Conservation (phyloP, 805 yeast species). For the Wickerhamiella siamensis region DNA sequence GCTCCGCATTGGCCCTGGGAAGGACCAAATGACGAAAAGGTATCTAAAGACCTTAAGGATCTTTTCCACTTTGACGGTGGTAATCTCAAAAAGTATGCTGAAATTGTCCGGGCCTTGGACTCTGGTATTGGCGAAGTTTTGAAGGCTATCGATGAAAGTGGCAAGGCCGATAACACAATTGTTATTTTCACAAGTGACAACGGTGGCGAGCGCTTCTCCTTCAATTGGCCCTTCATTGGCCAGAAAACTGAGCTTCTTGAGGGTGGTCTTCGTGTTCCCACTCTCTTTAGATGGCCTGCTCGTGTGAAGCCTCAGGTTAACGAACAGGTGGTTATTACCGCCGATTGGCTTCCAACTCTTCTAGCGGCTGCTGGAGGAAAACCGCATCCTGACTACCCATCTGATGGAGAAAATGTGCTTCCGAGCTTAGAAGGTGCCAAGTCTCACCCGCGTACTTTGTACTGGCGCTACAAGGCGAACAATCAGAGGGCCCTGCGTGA, state of each 20-base stretch:
- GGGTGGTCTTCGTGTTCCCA: slow-evolving; percentile 47
- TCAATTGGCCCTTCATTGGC: slow-evolving; percentile 37
- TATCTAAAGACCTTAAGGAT: slow-evolving; percentile 35
- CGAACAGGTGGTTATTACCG: slow-evolving; percentile 36
- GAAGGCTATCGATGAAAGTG: slow-evolving; percentile 28
- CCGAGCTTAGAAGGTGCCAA: slow-evolving; percentile 26
- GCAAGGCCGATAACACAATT: slow-evolving; percentile 40
- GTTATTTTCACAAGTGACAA: slow-evolving; percentile 49
- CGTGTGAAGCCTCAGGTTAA: slow-evolving; percentile 6
- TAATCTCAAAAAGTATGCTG: slow-evolving; percentile 40
- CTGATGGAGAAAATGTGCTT: slow-evolving; percentile 30
- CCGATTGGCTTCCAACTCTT: slow-evolving; percentile 46
- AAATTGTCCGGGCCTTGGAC: slow-evolving; percentile 46
- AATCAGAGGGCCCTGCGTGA: slow-evolving; percentile 14
- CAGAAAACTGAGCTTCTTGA: slow-evolving; percentile 45
- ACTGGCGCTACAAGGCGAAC: slow-evolving; percentile 16
- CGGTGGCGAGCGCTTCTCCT: slow-evolving; percentile 51
- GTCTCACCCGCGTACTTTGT: slow-evolving; percentile 12
- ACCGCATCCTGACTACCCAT: slow-evolving; percentile 35
- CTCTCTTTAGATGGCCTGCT: slow-evolving; percentile 33
- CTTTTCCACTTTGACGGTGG: slow-evolving; percentile 36
- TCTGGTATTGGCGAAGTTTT: slow-evolving; percentile 37
- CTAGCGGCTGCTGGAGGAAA: slow-evolving; percentile 26
- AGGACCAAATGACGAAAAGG: slow-evolving; percentile 34
- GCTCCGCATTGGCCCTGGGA: slow-evolving; percentile 60